phyloP scores from a whole-genome alignment of 2,329 filamentous ascomycete species.

The Arthrobotrys musiformis region DNA sequence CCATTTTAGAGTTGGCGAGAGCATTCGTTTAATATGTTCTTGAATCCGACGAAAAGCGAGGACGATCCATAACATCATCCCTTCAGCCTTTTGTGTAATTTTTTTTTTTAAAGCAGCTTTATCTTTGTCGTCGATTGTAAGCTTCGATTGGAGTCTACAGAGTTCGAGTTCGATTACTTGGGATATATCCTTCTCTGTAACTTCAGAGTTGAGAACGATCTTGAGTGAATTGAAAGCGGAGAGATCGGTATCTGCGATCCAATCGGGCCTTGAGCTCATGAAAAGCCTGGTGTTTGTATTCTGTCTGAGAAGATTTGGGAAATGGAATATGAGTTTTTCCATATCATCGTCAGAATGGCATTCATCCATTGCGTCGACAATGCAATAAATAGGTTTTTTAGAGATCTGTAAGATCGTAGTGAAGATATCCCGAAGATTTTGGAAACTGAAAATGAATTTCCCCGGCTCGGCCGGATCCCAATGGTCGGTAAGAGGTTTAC shows the following conservation, averaged over 20 bases:
- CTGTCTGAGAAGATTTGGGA: slow-evolving; percentile 1
- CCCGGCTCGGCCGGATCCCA: slow-evolving; percentile 7
- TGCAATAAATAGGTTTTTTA: slow-evolving; percentile 3
- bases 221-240: neutral
- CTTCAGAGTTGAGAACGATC: neutral
- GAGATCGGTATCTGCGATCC: slow-evolving; percentile 19
- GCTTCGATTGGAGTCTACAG: neutral
- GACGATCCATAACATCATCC: slow-evolving; percentile 39
- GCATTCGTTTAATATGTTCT: slow-evolving; percentile 5
- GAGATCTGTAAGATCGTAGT: slow-evolving; percentile 15
- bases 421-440: slow-evolving; percentile 16
- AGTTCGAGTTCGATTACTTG: slow-evolving; percentile 25
- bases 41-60: slow-evolving; percentile 20
- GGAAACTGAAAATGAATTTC: neutral
- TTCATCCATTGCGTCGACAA: slow-evolving; percentile 33
- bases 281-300: slow-evolving; percentile 2
- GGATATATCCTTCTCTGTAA: slow-evolving; percentile 32
- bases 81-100: slow-evolving; percentile 14
- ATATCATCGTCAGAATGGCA: slow-evolving; percentile 13
- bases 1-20: slow-evolving; percentile 18
- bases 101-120: slow-evolving; percentile 9
- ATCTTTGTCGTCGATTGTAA: slow-evolving; percentile 8
- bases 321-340: neutral
- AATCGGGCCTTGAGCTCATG: slow-evolving; percentile 29
- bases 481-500: neutral